These are phyloP conservation scores for Colletotrichum destructivum DNA, from an alignment of 2,329 filamentous ascomycete genomes.

Conservation along the genomic window DNA sequence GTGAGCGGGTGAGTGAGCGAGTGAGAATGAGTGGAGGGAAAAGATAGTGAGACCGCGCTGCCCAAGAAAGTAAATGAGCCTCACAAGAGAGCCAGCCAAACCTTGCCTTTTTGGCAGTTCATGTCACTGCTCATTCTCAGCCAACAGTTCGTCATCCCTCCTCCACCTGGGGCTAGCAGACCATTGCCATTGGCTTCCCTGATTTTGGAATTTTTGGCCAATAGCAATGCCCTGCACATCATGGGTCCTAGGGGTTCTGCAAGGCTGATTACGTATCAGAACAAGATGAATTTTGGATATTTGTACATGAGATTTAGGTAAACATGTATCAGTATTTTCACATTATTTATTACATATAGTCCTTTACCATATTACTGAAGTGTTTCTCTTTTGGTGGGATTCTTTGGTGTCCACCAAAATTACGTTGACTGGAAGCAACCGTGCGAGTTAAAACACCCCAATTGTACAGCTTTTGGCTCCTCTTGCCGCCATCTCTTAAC, in stretches of 20 bases:
- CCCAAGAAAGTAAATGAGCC: slow-evolving; percentile 10
- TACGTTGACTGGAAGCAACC: background rate
- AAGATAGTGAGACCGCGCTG: background rate
- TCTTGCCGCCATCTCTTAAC: background rate
- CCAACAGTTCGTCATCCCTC: slow-evolving; percentile 43
- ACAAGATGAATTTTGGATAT: background rate
- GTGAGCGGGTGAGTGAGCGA: background rate
- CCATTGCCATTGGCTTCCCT: slow-evolving; percentile 33
- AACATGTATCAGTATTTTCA: background rate
- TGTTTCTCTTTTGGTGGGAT: background rate
- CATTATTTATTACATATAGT: slow-evolving; percentile 6
- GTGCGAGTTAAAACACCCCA: background rate
- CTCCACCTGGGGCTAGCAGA: slow-evolving; percentile 39
- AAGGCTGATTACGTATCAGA: slow-evolving; percentile 37
- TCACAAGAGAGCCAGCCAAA: slow-evolving; percentile 18
- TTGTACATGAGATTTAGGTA: slow-evolving; percentile 24
- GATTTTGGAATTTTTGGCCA: slow-evolving; percentile 29
- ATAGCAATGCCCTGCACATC: slow-evolving; percentile 20
- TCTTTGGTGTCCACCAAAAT: background rate
- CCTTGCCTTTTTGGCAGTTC: slow-evolving; percentile 34
- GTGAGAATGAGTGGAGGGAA: slow-evolving; percentile 1
- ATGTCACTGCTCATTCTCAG: slow-evolving; percentile 39
- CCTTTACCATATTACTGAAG: background rate
- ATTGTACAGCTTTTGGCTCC: background rate
- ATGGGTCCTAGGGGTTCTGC: slow-evolving; percentile 7